Conservation (phyloP, 176 grass and related monocot genomes). For the Chloris gayana region DNA sequence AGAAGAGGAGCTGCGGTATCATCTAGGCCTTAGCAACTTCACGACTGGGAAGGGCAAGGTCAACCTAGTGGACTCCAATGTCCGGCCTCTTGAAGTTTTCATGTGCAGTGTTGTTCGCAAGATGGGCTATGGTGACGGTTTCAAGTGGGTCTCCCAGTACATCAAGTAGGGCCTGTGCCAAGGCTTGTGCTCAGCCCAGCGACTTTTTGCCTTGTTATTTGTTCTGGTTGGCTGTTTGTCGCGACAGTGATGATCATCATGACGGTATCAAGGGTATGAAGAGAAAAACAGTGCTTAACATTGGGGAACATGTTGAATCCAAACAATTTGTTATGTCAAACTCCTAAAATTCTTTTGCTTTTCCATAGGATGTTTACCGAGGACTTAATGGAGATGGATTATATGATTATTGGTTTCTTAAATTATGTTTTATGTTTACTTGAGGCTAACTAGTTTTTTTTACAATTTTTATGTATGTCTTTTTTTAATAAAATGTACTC, state of each 20-base stretch:
- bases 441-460: background rate
- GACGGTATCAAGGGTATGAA: slow-evolving; percentile 43
- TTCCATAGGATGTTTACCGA: slow-evolving; percentile 47
- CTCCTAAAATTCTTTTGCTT: slow-evolving; percentile 53
- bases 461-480: background rate
- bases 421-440: slow-evolving; percentile 30
- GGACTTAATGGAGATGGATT: slow-evolving; percentile 42
- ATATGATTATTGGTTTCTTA: slow-evolving; percentile 51
- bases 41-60: slow-evolving; percentile 36
- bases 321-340: slow-evolving; percentile 52
- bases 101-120: slow-evolving; percentile 88
- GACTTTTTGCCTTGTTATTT: slow-evolving; percentile 46
- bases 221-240: slow-evolving; percentile 38
- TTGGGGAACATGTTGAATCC: slow-evolving; percentile 39
- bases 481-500: background rate
- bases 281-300: slow-evolving; percentile 47
- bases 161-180: slow-evolving; percentile 57
- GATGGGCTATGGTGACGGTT: slow-evolving; percentile 80
- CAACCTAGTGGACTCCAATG: slow-evolving; percentile 67
- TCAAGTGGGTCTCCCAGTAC: slow-evolving; percentile 83
- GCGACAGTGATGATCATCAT: slow-evolving; percentile 42
- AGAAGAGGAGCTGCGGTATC: too few species aligned
- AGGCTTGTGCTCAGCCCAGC: slow-evolving; percentile 30
- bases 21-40: too few species aligned
- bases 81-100: slow-evolving; percentile 74